phyloP scores from a whole-genome alignment of 257 asterid species.

The Solanum bulbocastanum region DNA sequence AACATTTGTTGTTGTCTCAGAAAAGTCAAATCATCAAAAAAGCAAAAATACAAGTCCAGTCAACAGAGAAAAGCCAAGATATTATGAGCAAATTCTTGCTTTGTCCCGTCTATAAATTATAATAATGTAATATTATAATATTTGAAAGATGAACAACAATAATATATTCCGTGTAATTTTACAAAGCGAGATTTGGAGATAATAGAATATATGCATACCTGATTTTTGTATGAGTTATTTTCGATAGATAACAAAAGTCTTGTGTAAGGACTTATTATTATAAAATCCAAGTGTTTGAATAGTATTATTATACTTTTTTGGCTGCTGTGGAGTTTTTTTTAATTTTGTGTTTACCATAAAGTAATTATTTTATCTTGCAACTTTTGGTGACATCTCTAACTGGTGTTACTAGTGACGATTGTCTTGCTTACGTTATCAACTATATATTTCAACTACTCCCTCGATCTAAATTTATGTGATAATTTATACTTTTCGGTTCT shows the following conservation, averaged over 20 bases:
- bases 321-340: not conserved
- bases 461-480: not conserved
- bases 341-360: not conserved
- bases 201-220: no score
- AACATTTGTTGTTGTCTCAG: slow-evolving; percentile 8
- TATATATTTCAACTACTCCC: not conserved
- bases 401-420: not conserved
- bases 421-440: not conserved
- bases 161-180: no score
- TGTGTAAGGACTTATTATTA: no score
- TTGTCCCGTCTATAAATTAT: slow-evolving; percentile 43
- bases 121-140: not conserved
- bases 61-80: slow-evolving; percentile 2
- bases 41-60: not conserved
- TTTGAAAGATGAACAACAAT: not conserved
- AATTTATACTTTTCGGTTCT: no score
- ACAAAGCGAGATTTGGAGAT: no score
- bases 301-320: not conserved
- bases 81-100: slow-evolving; percentile 31
- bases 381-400: not conserved
- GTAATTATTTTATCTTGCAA: not conserved
- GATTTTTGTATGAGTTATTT: accelerated
- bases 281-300: not conserved
- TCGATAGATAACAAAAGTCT: no score
- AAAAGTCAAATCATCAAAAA: slow-evolving; percentile 5